These are phyloP conservation scores for Nannochloropsis salina DNA, from an alignment of 108 stramenopile genomes.

Conservation along the genomic window DNA sequence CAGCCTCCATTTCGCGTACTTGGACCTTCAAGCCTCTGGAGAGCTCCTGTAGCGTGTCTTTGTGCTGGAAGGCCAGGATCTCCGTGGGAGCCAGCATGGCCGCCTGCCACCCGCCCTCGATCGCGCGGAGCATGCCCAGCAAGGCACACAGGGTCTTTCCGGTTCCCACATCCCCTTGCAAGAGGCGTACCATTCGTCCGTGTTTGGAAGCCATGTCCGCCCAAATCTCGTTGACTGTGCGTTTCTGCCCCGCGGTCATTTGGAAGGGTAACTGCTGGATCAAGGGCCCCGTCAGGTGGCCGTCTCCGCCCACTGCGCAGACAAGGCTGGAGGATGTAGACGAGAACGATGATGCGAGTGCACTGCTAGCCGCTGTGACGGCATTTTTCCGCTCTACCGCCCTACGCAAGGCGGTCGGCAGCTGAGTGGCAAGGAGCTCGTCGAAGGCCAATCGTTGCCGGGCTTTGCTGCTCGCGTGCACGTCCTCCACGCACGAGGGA, in stretches of 20 bases:
- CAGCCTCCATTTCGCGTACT: conserved; percentile 52
- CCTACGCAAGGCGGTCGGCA: conserved; percentile 29
- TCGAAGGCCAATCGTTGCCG: conserved; percentile 37
- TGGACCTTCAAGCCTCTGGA: conserved; percentile 60
- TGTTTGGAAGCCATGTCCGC: conserved; percentile 33
- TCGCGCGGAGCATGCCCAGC: conserved; percentile 69
- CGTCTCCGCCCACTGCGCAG: background rate
- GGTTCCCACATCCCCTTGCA: conserved; percentile 86
- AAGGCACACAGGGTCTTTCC: conserved; percentile 92
- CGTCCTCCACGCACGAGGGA: conserved; percentile 9
- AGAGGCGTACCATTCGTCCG: conserved; percentile 35
- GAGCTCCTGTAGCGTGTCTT: conserved; percentile 31
- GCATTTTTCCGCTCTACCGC: conserved; percentile 17
- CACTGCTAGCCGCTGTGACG: background rate
- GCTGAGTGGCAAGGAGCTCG: conserved; percentile 43
- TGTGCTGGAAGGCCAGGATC: conserved; percentile 83
- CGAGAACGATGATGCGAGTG: background rate
- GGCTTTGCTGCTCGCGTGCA: background rate
- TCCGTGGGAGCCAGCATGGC: conserved; percentile 83
- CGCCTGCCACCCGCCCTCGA: conserved; percentile 73
- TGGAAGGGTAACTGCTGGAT: conserved; percentile 32
- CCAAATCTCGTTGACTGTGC: conserved; percentile 27
- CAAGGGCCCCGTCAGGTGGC: conserved; percentile 18
- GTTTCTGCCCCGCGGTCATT: conserved; percentile 31
- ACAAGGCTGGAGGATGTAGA: background rate